Conservation (phyloP, 306 rosid species). For the Corylus avellana region DNA sequence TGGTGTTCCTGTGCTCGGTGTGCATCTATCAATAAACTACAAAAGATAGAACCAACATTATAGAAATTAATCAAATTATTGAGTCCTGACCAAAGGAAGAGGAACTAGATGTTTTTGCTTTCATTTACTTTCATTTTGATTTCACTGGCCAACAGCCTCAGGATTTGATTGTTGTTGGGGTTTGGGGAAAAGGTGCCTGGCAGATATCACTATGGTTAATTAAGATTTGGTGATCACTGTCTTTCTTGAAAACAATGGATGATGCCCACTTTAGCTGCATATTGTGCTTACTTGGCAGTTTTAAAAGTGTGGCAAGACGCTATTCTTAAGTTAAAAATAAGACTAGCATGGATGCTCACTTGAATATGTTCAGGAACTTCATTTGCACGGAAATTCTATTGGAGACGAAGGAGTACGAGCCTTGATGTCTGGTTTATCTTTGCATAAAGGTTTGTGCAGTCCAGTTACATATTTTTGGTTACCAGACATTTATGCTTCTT, state of each 20-base stretch:
- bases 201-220: neutral
- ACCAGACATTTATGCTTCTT: conserved; percentile 13
- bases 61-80: neutral
- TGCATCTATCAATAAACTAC: neutral
- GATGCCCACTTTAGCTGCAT: neutral
- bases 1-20: neutral
- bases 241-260: neutral
- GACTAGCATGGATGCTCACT: neutral
- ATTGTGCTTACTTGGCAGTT: neutral
- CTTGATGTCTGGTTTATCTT: conserved; percentile 70
- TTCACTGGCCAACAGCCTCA: neutral
- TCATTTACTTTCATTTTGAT: neutral
- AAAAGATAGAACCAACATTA: neutral
- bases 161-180: neutral
- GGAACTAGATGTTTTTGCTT: neutral
- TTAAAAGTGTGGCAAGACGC: neutral
- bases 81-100: neutral
- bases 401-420: conserved; percentile 93
- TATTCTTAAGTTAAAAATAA: neutral
- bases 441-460: conserved; percentile 66
- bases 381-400: conserved; percentile 92
- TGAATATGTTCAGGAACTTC: conserved; percentile 66
- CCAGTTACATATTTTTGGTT: conserved; percentile 21
- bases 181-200: neutral
- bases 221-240: neutral